phyloP scores from a whole-genome alignment of 768 basidiomycete genomes.

The Rickenella mellea region DNA sequence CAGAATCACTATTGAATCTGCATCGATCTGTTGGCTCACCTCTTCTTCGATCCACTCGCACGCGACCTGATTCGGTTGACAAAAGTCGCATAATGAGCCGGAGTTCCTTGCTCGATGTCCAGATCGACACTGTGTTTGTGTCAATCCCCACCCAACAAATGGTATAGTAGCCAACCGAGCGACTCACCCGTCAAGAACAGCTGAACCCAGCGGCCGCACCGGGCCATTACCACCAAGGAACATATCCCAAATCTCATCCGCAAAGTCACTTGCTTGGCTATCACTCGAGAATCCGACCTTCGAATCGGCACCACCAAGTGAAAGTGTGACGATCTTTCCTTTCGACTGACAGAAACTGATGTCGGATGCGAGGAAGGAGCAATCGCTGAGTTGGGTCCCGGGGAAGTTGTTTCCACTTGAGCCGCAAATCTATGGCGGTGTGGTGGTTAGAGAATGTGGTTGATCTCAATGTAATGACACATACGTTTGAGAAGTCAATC shows the following conservation, averaged over 20 bases:
- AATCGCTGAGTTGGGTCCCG: constrained; percentile 4
- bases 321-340: constrained; percentile 10
- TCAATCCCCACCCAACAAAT: too few species aligned
- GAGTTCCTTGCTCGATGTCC: constrained; percentile 10
- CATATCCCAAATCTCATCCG: constrained; percentile 10
- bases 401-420: constrained; percentile 6
- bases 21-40: constrained; percentile 1
- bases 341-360: constrained; percentile 8
- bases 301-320: constrained; percentile 8
- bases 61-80: constrained; percentile 8
- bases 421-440: constrained; percentile 2
- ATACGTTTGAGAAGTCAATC: constrained; percentile 13
- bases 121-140: constrained; percentile 7
- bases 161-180: too few species aligned
- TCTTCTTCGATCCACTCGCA: constrained; percentile 5
- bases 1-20: too few species aligned
- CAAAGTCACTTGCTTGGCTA: constrained; percentile 8
- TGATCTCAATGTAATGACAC: neutral
- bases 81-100: constrained; percentile 6
- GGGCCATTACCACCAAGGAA: constrained; percentile 9
- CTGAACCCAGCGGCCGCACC: constrained; percentile 10
- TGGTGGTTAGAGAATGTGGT: too few species aligned
- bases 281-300: constrained; percentile 6
- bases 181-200: constrained; percentile 10
- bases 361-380: constrained; percentile 3